A percentile compares a stretch with the other conserved stretches of the same genome.
Evolutionary conservation across 2,329 filamentous ascomycete species (phyloP).

Genomic region (Verticillium albo-atrum): DNA sequence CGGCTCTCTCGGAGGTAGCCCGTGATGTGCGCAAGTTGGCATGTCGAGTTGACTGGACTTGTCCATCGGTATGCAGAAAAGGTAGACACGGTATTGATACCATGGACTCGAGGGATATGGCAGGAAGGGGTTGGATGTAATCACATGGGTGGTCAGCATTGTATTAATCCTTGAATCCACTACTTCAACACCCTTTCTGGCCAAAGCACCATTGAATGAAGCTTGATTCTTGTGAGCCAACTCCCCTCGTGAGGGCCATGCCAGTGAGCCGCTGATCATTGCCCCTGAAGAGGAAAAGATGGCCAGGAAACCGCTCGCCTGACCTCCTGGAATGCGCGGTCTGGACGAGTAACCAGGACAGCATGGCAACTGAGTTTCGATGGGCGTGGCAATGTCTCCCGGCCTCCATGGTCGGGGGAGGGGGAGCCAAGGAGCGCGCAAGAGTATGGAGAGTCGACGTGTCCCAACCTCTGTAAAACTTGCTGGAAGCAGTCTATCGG

Average conservation of each 20-base stretch:
- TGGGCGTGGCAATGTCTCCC: background rate
- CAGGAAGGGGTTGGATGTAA: background rate
- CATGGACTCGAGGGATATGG: background rate
- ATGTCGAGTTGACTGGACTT: background rate
- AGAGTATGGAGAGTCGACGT: background rate
- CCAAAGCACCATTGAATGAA: background rate
- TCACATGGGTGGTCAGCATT: background rate
- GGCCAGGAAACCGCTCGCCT: background rate
- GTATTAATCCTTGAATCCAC: background rate
- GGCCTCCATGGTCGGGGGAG: background rate
- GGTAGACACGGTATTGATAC: background rate
- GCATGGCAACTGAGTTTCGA: background rate
- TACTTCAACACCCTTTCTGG: background rate
- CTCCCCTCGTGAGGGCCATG: background rate
- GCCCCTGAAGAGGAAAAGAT: background rate
- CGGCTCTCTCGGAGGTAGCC: slow-evolving; percentile 17
- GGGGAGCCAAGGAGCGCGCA: background rate
- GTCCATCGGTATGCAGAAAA: no score
- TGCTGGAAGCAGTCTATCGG: background rate
- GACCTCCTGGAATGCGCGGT: background rate
- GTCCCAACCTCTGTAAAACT: background rate
- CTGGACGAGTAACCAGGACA: background rate
- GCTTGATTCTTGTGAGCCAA: no score
- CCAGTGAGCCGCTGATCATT: background rate
- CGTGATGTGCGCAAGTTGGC: background rate